phyloP scores from a whole-genome alignment of 1,139 yeast genomes.

The Diutina catenulata region DNA sequence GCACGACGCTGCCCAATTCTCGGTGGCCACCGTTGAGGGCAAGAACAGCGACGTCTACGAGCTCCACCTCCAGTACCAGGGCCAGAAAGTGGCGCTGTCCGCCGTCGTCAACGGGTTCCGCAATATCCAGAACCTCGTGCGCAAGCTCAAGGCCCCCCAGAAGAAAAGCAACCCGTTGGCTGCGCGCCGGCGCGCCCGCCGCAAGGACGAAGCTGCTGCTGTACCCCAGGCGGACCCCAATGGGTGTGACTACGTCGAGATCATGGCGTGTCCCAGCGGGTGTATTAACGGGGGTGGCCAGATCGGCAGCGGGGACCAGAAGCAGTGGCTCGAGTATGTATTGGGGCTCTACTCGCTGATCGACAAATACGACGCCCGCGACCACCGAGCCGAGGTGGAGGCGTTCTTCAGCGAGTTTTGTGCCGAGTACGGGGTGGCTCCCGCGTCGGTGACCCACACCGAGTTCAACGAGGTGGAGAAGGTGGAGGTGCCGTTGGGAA shows the following conservation, averaged over 20 bases:
- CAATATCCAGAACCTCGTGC: slow-evolving; percentile 84
- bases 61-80: slow-evolving; percentile 33
- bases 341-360: slow-evolving; percentile 20
- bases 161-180: slow-evolving; percentile 25
- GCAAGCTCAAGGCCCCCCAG: slow-evolving; percentile 51
- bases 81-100: slow-evolving; percentile 40
- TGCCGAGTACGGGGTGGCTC: background rate
- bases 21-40: slow-evolving; percentile 35
- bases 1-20: slow-evolving; percentile 14
- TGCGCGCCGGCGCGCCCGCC: slow-evolving; percentile 30
- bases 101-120: slow-evolving; percentile 86
- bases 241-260: slow-evolving; percentile 74
- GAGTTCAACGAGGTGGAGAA: slow-evolving; percentile 1
- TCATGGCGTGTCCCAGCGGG: slow-evolving; percentile 98
- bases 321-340: slow-evolving; percentile 31
- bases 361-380: slow-evolving; percentile 9
- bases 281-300: slow-evolving; percentile 98
- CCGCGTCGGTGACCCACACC: background rate
- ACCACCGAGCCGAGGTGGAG: background rate
- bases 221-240: slow-evolving; percentile 40
- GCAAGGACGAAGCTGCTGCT: slow-evolving; percentile 5
- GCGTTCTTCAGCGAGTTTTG: background rate
- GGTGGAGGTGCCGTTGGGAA: background rate
- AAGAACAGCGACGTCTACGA: slow-evolving; percentile 71
- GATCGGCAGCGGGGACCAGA: slow-evolving; percentile 37